These are phyloP conservation scores for Yarrowia deformans DNA, from an alignment of 805 yeast genomes.

Conservation along the genomic window DNA sequence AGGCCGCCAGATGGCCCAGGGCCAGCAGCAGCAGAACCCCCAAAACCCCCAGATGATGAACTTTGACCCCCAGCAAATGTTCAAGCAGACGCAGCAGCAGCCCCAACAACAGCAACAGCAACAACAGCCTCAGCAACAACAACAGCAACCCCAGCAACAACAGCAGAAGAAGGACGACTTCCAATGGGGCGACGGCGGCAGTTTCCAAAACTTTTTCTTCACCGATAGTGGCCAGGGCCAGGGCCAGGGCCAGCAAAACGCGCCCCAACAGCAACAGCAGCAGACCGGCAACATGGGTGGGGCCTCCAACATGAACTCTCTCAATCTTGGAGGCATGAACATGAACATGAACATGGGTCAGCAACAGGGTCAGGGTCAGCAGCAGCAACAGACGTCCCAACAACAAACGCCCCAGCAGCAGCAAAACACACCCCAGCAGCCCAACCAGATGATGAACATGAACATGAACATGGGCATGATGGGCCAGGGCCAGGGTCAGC, in stretches of 20 bases:
- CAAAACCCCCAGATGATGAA: constrained; percentile 40
- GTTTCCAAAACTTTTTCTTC: constrained; percentile 36
- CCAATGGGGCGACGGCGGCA: constrained; percentile 35
- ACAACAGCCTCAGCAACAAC: constrained; percentile 38
- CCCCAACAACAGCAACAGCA: constrained; percentile 2
- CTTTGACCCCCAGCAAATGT: constrained; percentile 40
- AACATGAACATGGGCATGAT: constrained; percentile 24
- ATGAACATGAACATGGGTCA: constrained; percentile 35
- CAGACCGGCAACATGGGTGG: constrained; percentile 43
- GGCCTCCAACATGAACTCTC: constrained; percentile 21
- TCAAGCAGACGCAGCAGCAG: constrained; percentile 39
- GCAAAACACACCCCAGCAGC: constrained; percentile 36
- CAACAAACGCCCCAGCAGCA: constrained; percentile 19
- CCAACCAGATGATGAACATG: constrained; percentile 37
- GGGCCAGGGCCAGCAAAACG: constrained; percentile 43
- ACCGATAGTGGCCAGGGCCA: constrained; percentile 45
- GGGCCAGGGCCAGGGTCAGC: constrained; percentile 9
- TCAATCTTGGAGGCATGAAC: constrained; percentile 27
- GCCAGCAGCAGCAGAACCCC: constrained; percentile 39
- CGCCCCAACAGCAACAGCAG: constrained; percentile 46
- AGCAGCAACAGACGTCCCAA: constrained; percentile 25
- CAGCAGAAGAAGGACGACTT: constrained; percentile 34
- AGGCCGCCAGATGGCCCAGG: constrained; percentile 21
- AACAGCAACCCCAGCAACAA: constrained; percentile 41
- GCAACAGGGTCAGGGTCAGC: constrained; percentile 43